Evolutionary conservation across 2,329 filamentous ascomycete genomes (phyloP).

Genomic region (Clathrospora elynae): DNA sequence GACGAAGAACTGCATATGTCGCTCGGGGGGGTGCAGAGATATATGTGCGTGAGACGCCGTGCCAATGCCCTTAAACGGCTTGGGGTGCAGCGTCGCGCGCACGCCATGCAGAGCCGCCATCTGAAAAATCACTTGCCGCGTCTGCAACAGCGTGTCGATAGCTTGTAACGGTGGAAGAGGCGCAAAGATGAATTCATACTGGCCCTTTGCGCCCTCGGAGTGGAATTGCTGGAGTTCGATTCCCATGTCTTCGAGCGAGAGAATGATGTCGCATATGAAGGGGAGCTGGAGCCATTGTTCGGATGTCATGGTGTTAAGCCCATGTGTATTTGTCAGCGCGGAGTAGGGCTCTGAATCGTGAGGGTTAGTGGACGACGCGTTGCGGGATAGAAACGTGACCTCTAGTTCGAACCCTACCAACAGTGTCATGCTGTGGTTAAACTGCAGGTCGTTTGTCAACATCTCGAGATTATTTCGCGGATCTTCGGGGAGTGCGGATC

Average conservation of each 20-base stretch:
- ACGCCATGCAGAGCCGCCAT: constrained; percentile 67
- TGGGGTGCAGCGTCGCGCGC: constrained; percentile 74
- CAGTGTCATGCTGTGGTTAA: constrained; percentile 61
- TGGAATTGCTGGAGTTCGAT: constrained; percentile 76
- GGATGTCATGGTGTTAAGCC: constrained; percentile 70
- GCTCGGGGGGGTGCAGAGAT: constrained; percentile 61
- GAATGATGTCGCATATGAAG: constrained; percentile 69
- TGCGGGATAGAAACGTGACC: constrained; percentile 68
- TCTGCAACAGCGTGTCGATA: constrained; percentile 72
- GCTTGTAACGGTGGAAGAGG: constrained; percentile 67
- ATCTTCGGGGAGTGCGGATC: constrained; percentile 61
- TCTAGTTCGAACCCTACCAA: constrained; percentile 82
- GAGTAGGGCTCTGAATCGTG: constrained; percentile 34
- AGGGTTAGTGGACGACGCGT: constrained; percentile 31
- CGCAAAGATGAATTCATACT: constrained; percentile 77
- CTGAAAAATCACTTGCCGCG: constrained; percentile 70
- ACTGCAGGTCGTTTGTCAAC: constrained; percentile 58
- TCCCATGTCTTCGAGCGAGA: constrained; percentile 63
- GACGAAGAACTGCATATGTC: constrained; percentile 69
- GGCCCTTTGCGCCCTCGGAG: constrained; percentile 72
- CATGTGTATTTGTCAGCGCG: constrained; percentile 67
- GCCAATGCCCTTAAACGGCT: constrained; percentile 66
- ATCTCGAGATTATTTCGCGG: constrained; percentile 58
- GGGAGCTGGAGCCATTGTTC: constrained; percentile 65
- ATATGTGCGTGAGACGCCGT: constrained; percentile 73